A percentile compares a stretch with the other conserved stretches of the same genome.
Conservation (phyloP, 2,329 filamentous ascomycete species). For the Colletotrichum destructivum region DNA sequence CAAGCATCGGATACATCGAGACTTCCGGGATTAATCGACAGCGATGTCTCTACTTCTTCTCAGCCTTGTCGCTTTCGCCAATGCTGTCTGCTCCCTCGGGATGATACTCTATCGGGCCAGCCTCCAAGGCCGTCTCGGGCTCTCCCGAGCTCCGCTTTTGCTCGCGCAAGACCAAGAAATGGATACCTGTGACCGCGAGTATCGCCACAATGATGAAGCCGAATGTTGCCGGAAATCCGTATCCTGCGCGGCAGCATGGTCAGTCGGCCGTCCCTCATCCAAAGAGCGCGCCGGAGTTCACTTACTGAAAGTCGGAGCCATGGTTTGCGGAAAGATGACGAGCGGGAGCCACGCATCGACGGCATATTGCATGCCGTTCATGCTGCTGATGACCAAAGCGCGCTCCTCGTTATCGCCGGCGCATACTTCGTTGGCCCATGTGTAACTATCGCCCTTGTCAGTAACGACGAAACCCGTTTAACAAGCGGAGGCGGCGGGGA, state of each 20-base stretch:
- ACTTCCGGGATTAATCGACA: too few species aligned
- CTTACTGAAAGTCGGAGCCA: slow-evolving; percentile 33
- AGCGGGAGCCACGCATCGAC: slow-evolving; percentile 35
- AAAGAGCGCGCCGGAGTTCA: background rate
- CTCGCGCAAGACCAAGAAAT: slow-evolving; percentile 25
- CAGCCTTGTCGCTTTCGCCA: background rate
- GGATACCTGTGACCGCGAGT: slow-evolving; percentile 16
- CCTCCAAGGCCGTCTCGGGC: slow-evolving; percentile 13
- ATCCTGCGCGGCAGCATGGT: slow-evolving; percentile 3
- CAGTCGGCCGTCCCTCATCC: background rate
- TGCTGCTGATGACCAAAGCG: slow-evolving; percentile 50
- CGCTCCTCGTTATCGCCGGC: slow-evolving; percentile 49
- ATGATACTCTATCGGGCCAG: background rate
- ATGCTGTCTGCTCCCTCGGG: background rate
- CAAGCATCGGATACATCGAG: background rate
- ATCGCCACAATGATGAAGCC: slow-evolving; percentile 36
- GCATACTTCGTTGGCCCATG: slow-evolving; percentile 34
- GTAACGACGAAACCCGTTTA: background rate
- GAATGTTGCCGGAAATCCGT: slow-evolving; percentile 41
- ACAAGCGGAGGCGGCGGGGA: too few species aligned
- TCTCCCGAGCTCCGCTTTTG: slow-evolving; percentile 24
- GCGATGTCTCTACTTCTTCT: slow-evolving; percentile 6
- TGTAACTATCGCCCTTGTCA: background rate
- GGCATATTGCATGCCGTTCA: slow-evolving; percentile 44
- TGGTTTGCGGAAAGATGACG: slow-evolving; percentile 26